phyloP scores from a whole-genome alignment of 495 filamentous ascomycete species.

The Pseudotulostoma volvatum region DNA sequence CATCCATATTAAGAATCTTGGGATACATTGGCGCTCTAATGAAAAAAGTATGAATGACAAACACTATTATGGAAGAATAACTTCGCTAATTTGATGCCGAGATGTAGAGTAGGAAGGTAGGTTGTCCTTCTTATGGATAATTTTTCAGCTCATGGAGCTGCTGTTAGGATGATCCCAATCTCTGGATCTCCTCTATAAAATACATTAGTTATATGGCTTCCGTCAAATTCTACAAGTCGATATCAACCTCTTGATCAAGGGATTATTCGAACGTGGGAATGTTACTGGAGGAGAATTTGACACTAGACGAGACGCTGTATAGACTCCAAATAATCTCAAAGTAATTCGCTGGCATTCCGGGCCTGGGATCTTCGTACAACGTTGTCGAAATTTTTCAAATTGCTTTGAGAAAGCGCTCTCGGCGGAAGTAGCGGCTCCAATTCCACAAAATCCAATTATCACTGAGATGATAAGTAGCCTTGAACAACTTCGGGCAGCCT shows the following conservation, averaged over 20 bases:
- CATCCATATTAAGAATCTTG: slow-evolving; percentile 10
- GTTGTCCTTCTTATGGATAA: slow-evolving; percentile 19
- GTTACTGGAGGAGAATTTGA: no score
- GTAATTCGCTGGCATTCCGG: slow-evolving; percentile 7
- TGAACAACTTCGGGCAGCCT: no score
- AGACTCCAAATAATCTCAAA: slow-evolving; percentile 7
- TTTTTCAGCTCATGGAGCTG: slow-evolving; percentile 13
- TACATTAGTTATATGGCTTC: slow-evolving; percentile 13
- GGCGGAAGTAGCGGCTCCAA: no score
- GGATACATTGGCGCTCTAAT: slow-evolving; percentile 10
- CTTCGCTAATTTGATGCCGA: slow-evolving; percentile 12
- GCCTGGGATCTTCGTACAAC: slow-evolving; percentile 7
- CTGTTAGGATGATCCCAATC: slow-evolving; percentile 1
- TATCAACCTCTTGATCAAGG: slow-evolving; percentile 13
- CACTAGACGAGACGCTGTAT: slow-evolving; percentile 3
- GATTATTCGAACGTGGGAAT: no score
- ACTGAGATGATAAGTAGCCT: no score
- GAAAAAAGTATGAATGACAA: slow-evolving; percentile 6
- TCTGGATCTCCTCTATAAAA: background rate
- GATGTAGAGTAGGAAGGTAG: slow-evolving; percentile 10
- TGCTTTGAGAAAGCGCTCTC: no score
- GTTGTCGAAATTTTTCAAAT: slow-evolving; percentile 4
- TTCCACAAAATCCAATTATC: no score
- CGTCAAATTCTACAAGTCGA: slow-evolving; percentile 11
- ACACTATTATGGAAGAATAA: slow-evolving; percentile 13